Evolutionary conservation across 2,329 filamentous ascomycete genomes (phyloP), one percentile per base, ranked within the genome.

Genomic region (Botrytis medusae): DNA sequence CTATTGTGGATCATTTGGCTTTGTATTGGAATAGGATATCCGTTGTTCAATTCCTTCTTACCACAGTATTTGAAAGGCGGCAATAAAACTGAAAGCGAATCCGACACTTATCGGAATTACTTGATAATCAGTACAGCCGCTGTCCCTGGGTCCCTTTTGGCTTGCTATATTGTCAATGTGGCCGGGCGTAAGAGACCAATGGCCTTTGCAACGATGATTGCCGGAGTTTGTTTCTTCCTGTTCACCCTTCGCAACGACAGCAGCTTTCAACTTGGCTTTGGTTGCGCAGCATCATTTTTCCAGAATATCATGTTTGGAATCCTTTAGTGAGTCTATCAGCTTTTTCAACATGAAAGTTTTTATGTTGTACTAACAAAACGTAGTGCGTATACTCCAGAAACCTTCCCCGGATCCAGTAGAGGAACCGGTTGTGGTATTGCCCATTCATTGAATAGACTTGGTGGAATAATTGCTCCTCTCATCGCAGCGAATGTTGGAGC

Each of bases 1-100:
- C 82, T 90, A 34, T 84, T 95, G 65, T 94, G 92, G 92, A 92
- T 94, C 82, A 90, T 90, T 80, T 97, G 93, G 93, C 87, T 90
- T 0, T 91, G 89, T 22, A 95, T 97, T 77, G 93, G 93, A 74
- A 92, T 97, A 89, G 93, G 91, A 4, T 97, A 95, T 79, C 93
- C 93, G 1, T 87, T 97, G 2, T 97, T 95, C 87, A 96, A 96
- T 82, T 92, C 92, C 70, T 97, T 97, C 83, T 86, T 97, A n/a
- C 94, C 94, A 0, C 92, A 96, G 77, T 96, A 96, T 79, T 88
- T 97, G 74, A 88, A 90, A 37, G 87, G 89, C 72, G 87, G 88
- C 40, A 84, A 84, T 25, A 77, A 78, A 48, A 77, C 75, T 46
- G 78, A 87, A 72, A 84, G 85, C 5, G 80, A 81, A 74, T 74